A percentile compares a stretch with the other conserved stretches of the same genome.
Evolutionary conservation across 2,329 filamentous ascomycete genomes (phyloP).

Genomic region (Hymenoscyphus occultus): DNA sequence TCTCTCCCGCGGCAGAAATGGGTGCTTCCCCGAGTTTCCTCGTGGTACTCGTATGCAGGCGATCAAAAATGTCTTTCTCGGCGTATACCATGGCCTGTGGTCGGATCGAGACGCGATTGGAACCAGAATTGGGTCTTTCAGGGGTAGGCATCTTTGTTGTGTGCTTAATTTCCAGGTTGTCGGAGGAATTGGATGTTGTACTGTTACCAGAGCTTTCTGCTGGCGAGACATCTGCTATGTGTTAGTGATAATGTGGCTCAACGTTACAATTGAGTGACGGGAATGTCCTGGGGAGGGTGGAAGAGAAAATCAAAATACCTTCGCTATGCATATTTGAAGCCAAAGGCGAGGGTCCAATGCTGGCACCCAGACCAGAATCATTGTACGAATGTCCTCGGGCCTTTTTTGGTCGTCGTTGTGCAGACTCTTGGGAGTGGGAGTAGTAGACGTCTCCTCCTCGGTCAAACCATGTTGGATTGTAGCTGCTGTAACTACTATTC

Average conservation of each 20-base stretch:
- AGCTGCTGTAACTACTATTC: constrained; percentile 28
- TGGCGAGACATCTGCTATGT: constrained; percentile 27
- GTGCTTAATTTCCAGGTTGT: constrained; percentile 28
- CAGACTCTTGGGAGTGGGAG: constrained; percentile 15
- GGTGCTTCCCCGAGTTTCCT: constrained; percentile 37
- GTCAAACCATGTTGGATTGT: constrained; percentile 33
- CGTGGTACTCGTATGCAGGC: constrained; percentile 34
- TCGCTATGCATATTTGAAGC: constrained; percentile 31
- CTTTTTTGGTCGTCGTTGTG: constrained; percentile 18
- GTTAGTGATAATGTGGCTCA: constrained; percentile 15
- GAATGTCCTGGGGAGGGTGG: not conserved
- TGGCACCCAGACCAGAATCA: constrained; percentile 32
- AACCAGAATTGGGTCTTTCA: constrained; percentile 7
- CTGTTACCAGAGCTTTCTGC: constrained; percentile 30
- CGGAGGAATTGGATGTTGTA: constrained; percentile 28
- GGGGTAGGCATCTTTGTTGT: constrained; percentile 6
- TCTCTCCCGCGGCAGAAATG: constrained; percentile 17
- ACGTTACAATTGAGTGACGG: not conserved
- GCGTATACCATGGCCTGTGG: constrained; percentile 28
- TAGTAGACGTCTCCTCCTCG: constrained; percentile 23
- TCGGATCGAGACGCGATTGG: constrained; percentile 17
- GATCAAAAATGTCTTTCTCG: constrained; percentile 33
- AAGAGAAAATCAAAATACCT: constrained; percentile 23
- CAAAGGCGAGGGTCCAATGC: constrained; percentile 29
- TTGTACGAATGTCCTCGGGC: constrained; percentile 27